A percentile compares a stretch with the other conserved stretches of the same genome.
These are phyloP conservation scores for Penicillium macrosclerotiorum DNA, from an alignment of 495 filamentous ascomycete genomes.

Conservation along the genomic window DNA sequence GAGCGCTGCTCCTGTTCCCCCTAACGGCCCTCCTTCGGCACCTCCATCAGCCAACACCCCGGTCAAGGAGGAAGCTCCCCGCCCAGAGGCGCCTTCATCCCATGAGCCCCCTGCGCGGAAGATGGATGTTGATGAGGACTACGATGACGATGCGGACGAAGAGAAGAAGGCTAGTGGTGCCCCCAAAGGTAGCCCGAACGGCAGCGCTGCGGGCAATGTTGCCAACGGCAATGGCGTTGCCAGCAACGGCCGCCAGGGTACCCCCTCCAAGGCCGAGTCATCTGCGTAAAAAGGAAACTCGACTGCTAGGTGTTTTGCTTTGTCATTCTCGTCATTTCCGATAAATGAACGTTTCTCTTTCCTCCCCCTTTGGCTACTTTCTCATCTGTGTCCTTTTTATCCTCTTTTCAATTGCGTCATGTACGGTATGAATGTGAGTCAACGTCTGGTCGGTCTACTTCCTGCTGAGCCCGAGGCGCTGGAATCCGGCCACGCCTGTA, in stretches of 20 bases:
- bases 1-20: constrained; percentile 49
- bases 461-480: constrained; percentile 14
- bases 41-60: constrained; percentile 42
- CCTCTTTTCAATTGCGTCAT: constrained; percentile 19
- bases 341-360: too few relatives aligned
- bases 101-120: constrained; percentile 85
- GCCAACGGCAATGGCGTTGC: constrained; percentile 32
- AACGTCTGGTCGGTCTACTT: constrained; percentile 14
- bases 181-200: constrained; percentile 43
- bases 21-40: constrained; percentile 60
- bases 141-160: constrained; percentile 84
- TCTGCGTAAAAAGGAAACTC: constrained; percentile 24
- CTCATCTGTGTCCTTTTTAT: constrained; percentile 11
- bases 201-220: constrained; percentile 33
- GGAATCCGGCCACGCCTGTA: constrained; percentile 18
- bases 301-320: background rate
- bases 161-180: constrained; percentile 60
- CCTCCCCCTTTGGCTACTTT: constrained; percentile 12
- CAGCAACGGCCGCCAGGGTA: constrained; percentile 26
- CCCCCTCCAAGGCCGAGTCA: constrained; percentile 36
- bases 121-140: constrained; percentile 96
- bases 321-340: too few relatives aligned
- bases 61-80: constrained; percentile 45
- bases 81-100: constrained; percentile 55
- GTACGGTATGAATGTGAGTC: constrained; percentile 32